Evolutionary conservation across 2,329 filamentous ascomycete genomes (phyloP).

Genomic region (Canariomyces notabilis): DNA sequence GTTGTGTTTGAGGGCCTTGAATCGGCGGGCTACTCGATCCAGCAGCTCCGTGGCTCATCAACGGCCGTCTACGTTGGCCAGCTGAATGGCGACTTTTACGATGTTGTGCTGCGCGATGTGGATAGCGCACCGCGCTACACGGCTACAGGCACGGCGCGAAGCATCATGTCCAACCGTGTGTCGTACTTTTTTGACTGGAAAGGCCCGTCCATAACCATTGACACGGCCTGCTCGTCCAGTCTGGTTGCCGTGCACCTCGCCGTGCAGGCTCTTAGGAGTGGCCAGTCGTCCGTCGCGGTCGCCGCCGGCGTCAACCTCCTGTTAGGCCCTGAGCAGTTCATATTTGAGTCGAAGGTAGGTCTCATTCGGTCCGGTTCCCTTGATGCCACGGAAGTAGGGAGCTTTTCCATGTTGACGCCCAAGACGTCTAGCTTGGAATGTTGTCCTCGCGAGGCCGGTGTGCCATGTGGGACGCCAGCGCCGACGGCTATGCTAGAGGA

Average conservation of each 20-base stretch:
- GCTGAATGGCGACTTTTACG: conserved; percentile 28
- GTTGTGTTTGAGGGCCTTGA: conserved; percentile 16
- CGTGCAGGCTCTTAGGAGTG: conserved; percentile 17
- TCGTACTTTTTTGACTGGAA: conserved; percentile 30
- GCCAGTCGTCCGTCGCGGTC: conserved; percentile 30
- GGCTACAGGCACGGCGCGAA: conserved; percentile 27
- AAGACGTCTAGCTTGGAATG: conserved; percentile 33
- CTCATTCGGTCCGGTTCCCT: conserved; percentile 18
- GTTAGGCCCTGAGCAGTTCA: conserved; percentile 21
- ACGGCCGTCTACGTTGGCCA: conserved; percentile 32
- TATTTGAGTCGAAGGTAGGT: not conserved
- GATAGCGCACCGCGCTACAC: conserved; percentile 17
- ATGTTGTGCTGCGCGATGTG: conserved; percentile 2
- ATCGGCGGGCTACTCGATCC: conserved; percentile 27
- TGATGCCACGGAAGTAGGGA: no score
- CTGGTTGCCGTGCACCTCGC: conserved; percentile 28
- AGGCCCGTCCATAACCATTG: conserved; percentile 16
- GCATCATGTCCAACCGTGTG: conserved; percentile 32
- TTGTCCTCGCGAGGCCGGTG: conserved; percentile 34
- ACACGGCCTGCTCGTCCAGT: conserved; percentile 18
- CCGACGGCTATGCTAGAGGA: conserved; percentile 49
- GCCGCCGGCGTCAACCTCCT: conserved; percentile 33
- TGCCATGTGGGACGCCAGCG: conserved; percentile 40
- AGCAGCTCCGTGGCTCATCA: conserved; percentile 24
- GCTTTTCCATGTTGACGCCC: conserved; percentile 27